Evolutionary conservation across 106 monocot genomes (phyloP).

Genomic region (Dioscorea alata): DNA sequence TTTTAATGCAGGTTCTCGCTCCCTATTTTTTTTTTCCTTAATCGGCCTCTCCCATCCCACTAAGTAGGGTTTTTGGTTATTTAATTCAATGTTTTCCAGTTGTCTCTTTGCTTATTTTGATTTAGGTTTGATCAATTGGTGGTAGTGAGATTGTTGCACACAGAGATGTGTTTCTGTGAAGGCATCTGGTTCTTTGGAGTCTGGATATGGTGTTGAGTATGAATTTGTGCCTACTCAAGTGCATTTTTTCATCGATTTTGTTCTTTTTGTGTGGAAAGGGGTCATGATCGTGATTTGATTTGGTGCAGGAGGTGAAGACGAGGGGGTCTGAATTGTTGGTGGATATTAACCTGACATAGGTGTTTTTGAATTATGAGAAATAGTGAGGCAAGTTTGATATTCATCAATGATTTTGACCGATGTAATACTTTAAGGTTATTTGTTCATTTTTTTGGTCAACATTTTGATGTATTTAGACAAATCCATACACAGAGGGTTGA

Average conservation of each 20-base stretch:
- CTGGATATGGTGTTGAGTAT: constrained; percentile 10
- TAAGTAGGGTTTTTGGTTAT: neutral
- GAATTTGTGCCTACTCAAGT: neutral
- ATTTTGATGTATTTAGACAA: too few species aligned
- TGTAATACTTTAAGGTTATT: too few species aligned
- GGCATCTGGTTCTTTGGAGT: constrained; percentile 21
- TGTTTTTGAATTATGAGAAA: too few species aligned
- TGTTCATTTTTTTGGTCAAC: too few species aligned
- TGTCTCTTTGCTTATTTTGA: neutral
- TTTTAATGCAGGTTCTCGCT: neutral
- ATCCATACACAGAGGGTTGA: too few species aligned
- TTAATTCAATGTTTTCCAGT: neutral
- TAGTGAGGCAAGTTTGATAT: too few species aligned
- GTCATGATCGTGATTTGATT: neutral
- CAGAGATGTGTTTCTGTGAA: constrained; percentile 8
- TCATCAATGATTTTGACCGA: too few species aligned
- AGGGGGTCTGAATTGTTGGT: constrained; percentile 35
- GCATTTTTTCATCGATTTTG: neutral
- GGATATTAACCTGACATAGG: too few species aligned
- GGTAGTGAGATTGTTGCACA: too few species aligned
- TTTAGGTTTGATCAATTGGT: neutral
- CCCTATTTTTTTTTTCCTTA: neutral
- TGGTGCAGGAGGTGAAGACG: constrained; percentile 24
- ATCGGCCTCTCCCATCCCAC: neutral
- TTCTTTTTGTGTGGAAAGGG: too few species aligned